Evolutionary conservation across 352 stramenopile species (phyloP), one percentile per base, ranked within the genome.

Genomic region (Hyaloperonospora brassicae): DNA sequence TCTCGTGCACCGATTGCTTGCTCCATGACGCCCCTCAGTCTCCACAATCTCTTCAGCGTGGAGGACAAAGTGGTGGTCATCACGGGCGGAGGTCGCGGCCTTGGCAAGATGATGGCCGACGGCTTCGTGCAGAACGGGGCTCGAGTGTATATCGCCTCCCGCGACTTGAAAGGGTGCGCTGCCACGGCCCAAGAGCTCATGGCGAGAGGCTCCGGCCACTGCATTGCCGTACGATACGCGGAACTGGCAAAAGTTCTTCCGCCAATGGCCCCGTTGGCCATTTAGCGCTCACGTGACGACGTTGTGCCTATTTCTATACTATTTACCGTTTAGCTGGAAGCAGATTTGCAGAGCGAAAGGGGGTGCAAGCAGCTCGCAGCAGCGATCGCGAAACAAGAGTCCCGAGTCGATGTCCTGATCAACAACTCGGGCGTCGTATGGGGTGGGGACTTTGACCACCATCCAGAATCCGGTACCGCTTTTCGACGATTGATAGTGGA

Each of bases 21-120:
- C n/a, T n/a, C n/a, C n/a, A n/a, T n/a, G n/a, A n/a, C n/a, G n/a
- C n/a, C n/a, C n/a, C n/a, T n/a, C n/a, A n/a, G n/a, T n/a, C n/a
- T n/a, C n/a, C n/a, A n/a, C n/a, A n/a, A n/a, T n/a, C 57, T 73
- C 22, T 73, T 65, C 43, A 46, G 56, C 44, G 73, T 92, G 17
- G 70, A 77, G 59, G 69, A 70, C 60, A 87, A 87, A 53, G 62
- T 86, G 25, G 89, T 98, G 22, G 56, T 98, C 7, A 77, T 98
- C 52, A 98, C 93, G n/a, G 95, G 95, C 49, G 93, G 93, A 41
- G 91, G 84, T 24, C 76, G 88, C 38, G 95, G 95, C 30, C 97
- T 98, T 64, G 95, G 95, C 47, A 80, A 86, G 52, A 98, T 98
- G 93, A 97, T 98, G 56, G 89, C 93, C 47, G 86, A 94, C 57